A percentile compares a stretch with the other conserved stretches of the same genome.
These are phyloP conservation scores for Euphorbia pulcherrima DNA, from an alignment of 345 rosid species.

Conservation along the genomic window DNA sequence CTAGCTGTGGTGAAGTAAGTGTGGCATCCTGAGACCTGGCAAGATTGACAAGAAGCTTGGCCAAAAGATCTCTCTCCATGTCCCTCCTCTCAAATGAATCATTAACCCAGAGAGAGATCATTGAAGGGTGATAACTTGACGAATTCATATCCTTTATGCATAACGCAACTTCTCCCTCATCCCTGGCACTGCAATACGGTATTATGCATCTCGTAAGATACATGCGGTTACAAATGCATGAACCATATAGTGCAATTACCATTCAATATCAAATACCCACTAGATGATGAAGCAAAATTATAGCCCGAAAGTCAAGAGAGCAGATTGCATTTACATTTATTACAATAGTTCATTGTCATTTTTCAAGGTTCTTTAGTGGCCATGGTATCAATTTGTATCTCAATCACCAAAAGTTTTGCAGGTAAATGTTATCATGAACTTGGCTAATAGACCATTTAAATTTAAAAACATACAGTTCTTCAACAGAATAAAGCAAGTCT, in stretches of 20 bases:
- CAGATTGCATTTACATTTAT: background rate
- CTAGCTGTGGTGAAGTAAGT: slow-evolving; percentile 49
- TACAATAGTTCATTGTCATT: background rate
- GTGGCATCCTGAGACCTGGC: slow-evolving; percentile 44
- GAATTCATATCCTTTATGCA: slow-evolving; percentile 87
- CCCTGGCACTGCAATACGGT: slow-evolving; percentile 62
- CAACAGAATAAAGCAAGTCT: background rate
- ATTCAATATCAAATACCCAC: too few species aligned
- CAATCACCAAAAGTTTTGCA: background rate
- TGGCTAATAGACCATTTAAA: background rate
- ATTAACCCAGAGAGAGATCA: slow-evolving; percentile 85
- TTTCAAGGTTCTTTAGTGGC: background rate
- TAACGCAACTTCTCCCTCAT: slow-evolving; percentile 72
- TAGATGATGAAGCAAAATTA: too few species aligned
- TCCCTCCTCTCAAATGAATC: slow-evolving; percentile 97
- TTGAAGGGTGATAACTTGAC: slow-evolving; percentile 68
- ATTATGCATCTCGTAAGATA: background rate
- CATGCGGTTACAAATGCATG: background rate
- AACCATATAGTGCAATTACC: too few species aligned
- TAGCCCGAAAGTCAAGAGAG: background rate
- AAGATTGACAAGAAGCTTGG: slow-evolving; percentile 71
- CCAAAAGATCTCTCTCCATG: slow-evolving; percentile 74
- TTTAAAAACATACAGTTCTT: background rate
- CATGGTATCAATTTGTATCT: background rate
- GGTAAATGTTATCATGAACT: background rate